Base-by-base conservation (phyloP, 2,329 filamentous ascomycete species). In the Xylaria arbuscula region DNA sequence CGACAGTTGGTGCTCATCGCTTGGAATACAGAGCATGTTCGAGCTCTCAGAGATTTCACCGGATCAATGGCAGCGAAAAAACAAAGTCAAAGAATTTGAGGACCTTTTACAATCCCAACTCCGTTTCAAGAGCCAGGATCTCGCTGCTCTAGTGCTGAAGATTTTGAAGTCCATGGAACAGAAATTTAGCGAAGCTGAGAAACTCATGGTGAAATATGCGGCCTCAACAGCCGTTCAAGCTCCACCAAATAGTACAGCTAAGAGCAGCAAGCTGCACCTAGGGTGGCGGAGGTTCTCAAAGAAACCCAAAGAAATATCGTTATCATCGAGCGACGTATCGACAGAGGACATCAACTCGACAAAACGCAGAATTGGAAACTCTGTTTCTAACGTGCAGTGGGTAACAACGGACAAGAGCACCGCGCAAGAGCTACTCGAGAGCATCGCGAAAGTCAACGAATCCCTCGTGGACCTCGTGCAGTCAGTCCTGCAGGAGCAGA, bases 181-280 rank as follows among this genome's bases (percentile, higher is more conserved):
- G 24, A 58, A 48, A 17, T 58, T 58, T 10, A 47, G 24, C 24
- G 55, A 45, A 15, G 55, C 55, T 11, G 55, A 58, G 38, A 58
- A 58, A 10, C 15, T 58, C 34, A 42, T 57, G 54, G 36, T n/a
- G 36, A 57, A 57, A 57, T 57, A 57, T 28, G 34, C 54, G 24
- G 11, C 9, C 36, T 57, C 54, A 57, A 57, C 19, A 17, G 36
- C n/a, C 13, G 19, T 6, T 22, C 54, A 57, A 57, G n/a, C 36
- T 42, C 22, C 36, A 4, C 38, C 13, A 8, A 24, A 24, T 24
- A 40, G 19, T 28, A 15, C n/a, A 28, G 6, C 15, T 13, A 45
- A 45, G 17, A 19, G 38, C 1, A 28, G 22, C 7, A 47, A 58
- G 47, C 11, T 17, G n/a, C 19, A 57, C 54, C 5, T 45, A 40